These are phyloP conservation scores for Fusarium praegraminearum DNA, from an alignment of 2,329 filamentous ascomycete genomes.

Conservation along the genomic window DNA sequence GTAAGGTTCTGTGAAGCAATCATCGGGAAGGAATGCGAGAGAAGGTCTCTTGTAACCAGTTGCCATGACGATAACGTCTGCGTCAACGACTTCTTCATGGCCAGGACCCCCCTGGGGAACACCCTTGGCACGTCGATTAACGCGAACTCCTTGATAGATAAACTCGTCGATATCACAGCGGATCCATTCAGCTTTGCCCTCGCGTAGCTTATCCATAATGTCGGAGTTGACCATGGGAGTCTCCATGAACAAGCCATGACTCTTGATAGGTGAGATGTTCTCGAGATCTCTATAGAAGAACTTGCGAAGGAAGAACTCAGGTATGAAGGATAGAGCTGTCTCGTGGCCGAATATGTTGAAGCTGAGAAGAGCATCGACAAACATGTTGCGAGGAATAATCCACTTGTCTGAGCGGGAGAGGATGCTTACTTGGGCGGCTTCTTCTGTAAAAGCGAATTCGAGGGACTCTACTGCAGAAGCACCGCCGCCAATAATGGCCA, in stretches of 20 bases:
- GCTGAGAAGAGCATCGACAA: constrained; percentile 79
- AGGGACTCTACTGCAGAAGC: constrained; percentile 86
- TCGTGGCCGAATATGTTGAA: constrained; percentile 85
- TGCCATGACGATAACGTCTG: constrained; percentile 84
- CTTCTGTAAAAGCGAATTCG: constrained; percentile 77
- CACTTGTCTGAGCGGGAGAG: constrained; percentile 85
- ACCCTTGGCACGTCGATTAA: constrained; percentile 78
- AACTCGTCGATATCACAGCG: constrained; percentile 82
- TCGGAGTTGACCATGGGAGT: constrained; percentile 91
- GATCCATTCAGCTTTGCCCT: constrained; percentile 80
- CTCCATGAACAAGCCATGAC: constrained; percentile 75
- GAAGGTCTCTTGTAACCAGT: constrained; percentile 83
- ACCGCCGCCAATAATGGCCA: constrained; percentile 82
- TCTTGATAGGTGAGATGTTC: constrained; percentile 78
- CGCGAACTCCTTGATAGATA: constrained; percentile 71
- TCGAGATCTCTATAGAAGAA: constrained; percentile 87
- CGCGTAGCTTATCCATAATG: constrained; percentile 79
- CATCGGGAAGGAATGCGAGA: constrained; percentile 77
- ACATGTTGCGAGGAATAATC: constrained; percentile 84
- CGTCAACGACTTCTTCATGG: constrained; percentile 71
- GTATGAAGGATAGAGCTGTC: constrained; percentile 80
- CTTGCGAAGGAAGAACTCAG: constrained; percentile 78
- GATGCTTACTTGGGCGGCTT: constrained; percentile 76
- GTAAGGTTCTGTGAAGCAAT: constrained; percentile 80
- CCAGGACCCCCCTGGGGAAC: constrained; percentile 83